Conservation (phyloP, 176 grass and related monocot species). For the Tuctoria greenei region DNA sequence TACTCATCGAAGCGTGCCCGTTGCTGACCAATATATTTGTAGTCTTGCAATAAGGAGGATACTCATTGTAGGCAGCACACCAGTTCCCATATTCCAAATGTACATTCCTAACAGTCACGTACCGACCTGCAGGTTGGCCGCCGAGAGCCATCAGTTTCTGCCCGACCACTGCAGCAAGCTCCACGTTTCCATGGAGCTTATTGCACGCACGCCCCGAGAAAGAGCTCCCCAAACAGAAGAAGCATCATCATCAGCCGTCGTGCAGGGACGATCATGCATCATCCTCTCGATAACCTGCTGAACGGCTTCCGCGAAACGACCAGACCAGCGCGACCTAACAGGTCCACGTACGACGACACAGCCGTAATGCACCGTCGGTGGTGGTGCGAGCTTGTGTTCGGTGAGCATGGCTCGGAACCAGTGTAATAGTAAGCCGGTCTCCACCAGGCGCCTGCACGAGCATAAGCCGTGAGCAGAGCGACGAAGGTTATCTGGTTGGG, state of each 20-base stretch:
- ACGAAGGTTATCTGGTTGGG: constrained; percentile 74
- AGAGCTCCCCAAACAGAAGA: constrained; percentile 75
- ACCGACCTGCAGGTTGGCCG: constrained; percentile 41
- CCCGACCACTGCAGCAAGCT: constrained; percentile 46
- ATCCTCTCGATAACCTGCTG: constrained; percentile 52
- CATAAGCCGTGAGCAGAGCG: constrained; percentile 56
- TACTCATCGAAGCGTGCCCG: too few species aligned
- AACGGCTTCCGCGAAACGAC: constrained; percentile 51
- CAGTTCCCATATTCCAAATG: constrained; percentile 60
- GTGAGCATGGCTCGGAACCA: constrained; percentile 49
- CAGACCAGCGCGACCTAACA: constrained; percentile 51
- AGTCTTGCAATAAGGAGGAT: too few species aligned
- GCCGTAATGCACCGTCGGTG: constrained; percentile 72
- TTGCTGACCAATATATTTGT: too few species aligned
- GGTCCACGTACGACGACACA: constrained; percentile 70
- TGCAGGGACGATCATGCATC: too few species aligned
- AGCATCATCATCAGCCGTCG: constrained; percentile 50
- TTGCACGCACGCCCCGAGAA: constrained; percentile 70
- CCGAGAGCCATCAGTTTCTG: constrained; percentile 53
- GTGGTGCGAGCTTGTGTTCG: constrained; percentile 44
- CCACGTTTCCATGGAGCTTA: constrained; percentile 54
- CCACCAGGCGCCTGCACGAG: constrained; percentile 53
- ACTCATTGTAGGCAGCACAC: too few species aligned
- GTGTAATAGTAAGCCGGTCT: constrained; percentile 54
- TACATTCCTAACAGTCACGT: constrained; percentile 61